Evolutionary conservation across 2,329 filamentous ascomycete genomes (phyloP), one percentile per base, ranked within the genome.

Genomic region (Fusarium goolgardi): DNA sequence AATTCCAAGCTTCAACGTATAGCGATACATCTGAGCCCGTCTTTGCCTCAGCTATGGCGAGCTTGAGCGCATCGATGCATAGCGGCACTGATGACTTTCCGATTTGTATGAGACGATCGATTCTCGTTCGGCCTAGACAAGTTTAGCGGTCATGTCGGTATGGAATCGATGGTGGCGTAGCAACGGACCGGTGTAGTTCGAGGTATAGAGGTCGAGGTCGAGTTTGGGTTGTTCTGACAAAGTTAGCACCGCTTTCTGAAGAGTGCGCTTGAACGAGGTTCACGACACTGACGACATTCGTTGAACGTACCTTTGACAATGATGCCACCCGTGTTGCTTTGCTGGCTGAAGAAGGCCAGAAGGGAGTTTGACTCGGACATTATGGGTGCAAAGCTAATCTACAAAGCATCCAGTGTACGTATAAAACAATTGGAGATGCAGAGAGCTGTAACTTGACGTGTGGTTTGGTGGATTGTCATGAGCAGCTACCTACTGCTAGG

Each of bases 131-230:
- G 63, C 93, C 94, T 96, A 70, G 16, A 11, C 31, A 44, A 32
- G 16, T 49, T 71, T 43, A 73, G 68, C 49, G 15, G 18, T 35
- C 55, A 35, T 37, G 23, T 31, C 32, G 25, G 39, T n/a, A 32
- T n/a, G 7, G 18, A 13, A 47, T 31, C 15, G 23, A 50, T 21
- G 45, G 31, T 13, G 34, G 46, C 8, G 70, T 18, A 3, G 39
- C 21, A 31, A 51, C 81, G 45, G 80, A 94, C 94, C 93, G 76
- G 84, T 85, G 79, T 98, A 99, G 76, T 97, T 97, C 70, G 90
- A 86, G 50, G 97, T 91, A 79, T 97, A 98, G 37, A 91, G 88
- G 64, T 97, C 93, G 41, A 99, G 86, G 74, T 98, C 96, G 71
- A 98, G 90, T 76, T 95, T 97, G 12, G 95, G 94, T 9, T 87